Percentiles rank a stretch among this genome's conserved stretches.
Evolutionary conservation across 2,329 filamentous ascomycete species (phyloP).

Genomic region (Diaporthe citri): DNA sequence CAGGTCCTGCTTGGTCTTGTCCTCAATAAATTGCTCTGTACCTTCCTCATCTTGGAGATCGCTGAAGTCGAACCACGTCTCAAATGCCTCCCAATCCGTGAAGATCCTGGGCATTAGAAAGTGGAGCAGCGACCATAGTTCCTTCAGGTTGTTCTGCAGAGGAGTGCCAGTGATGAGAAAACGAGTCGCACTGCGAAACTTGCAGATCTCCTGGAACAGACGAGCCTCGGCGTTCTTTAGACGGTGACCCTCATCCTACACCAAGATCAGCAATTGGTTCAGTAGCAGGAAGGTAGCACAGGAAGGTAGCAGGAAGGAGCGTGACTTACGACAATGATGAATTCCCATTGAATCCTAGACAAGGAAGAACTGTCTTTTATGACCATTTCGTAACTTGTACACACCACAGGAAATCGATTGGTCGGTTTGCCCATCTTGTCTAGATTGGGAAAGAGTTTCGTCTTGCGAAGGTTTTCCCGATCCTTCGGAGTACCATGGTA

Average conservation of each 20-base stretch:
- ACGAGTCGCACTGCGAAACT: conserved; percentile 90
- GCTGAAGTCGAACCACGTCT: conserved; percentile 97
- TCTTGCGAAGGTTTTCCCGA: conserved; percentile 80
- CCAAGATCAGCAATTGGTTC: conserved; percentile 39
- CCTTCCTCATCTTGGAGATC: conserved; percentile 87
- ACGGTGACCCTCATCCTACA: conserved; percentile 90
- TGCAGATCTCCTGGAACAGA: conserved; percentile 87
- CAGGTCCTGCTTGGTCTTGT: conserved; percentile 81
- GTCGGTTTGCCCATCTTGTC: conserved; percentile 66
- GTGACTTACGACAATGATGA: conserved; percentile 86
- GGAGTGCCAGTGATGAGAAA: conserved; percentile 95
- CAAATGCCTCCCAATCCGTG: conserved; percentile 91
- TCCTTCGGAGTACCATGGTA: conserved; percentile 89
- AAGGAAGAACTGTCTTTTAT: conserved; percentile 88
- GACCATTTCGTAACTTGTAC: conserved; percentile 96
- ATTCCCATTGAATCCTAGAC: conserved; percentile 91
- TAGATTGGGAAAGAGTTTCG: conserved; percentile 78
- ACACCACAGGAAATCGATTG: conserved; percentile 86
- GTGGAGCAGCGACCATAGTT: conserved; percentile 94
- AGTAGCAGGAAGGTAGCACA: not conserved
- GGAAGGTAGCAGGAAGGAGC: no score
- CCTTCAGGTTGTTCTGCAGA: conserved; percentile 93
- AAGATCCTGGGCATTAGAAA: conserved; percentile 95
- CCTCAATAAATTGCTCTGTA: conserved; percentile 82
- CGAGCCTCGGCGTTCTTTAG: conserved; percentile 98